A percentile compares a stretch with the other conserved stretches of the same genome.
These are phyloP conservation scores for Ceratocystis eucalypticola DNA, from an alignment of 2,329 filamentous ascomycete species.

Conservation along the genomic window DNA sequence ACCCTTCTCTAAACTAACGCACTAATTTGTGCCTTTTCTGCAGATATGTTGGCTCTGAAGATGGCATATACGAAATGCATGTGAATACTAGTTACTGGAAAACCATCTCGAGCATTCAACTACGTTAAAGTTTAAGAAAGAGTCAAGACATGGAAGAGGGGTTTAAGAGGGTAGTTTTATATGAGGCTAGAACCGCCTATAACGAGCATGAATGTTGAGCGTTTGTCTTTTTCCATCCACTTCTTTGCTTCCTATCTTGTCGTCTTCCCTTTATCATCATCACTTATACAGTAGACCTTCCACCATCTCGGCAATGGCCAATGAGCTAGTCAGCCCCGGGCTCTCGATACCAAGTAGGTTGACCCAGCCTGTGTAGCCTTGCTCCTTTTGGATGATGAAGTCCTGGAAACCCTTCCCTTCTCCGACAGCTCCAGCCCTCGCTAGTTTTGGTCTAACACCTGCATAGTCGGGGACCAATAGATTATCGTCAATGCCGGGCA, in stretches of 20 bases:
- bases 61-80: conserved; percentile 62
- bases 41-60: conserved; percentile 52
- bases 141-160: conserved; percentile 19
- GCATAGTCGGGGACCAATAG: conserved; percentile 72
- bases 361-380: conserved; percentile 68
- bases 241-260: conserved; percentile 18
- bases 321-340: conserved; percentile 71
- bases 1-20: too few species aligned
- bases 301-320: conserved; percentile 77
- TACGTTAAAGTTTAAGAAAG: conserved; percentile 29
- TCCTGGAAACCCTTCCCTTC: conserved; percentile 62
- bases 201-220: neutral
- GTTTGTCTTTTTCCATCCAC: neutral
- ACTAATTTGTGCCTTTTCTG: neutral
- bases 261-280: too few species aligned
- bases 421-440: conserved; percentile 43
- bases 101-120: conserved; percentile 40
- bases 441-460: conserved; percentile 80
- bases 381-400: conserved; percentile 66
- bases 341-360: conserved; percentile 90
- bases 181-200: neutral
- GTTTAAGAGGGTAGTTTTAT: neutral
- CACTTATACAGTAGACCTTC: conserved; percentile 34
- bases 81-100: conserved; percentile 51
- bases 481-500: conserved; percentile 56